Evolutionary conservation across 495 filamentous ascomycete genomes (phyloP), one percentile per base, ranked within the genome.

Genomic region (Penicillium odoratum): DNA sequence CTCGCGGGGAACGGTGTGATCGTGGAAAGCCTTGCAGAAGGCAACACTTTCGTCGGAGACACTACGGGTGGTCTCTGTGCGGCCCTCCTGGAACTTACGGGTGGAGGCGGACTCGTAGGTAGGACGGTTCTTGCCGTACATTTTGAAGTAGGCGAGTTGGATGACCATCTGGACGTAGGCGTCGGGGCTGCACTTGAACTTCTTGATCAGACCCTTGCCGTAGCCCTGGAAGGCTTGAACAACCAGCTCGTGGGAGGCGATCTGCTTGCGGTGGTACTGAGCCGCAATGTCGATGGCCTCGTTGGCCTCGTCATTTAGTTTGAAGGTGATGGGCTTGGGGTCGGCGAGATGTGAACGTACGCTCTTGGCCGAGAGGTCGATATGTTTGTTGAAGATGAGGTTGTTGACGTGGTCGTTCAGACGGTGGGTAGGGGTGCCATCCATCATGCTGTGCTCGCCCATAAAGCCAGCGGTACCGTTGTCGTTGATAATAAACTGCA

Each of bases 401-500:
- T 84, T 83, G 80, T 93, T 94, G 73, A 92, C 81, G 69, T 90
- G 90, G 81, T 99, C 94, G 72, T 96, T 98, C 31, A 99, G 83
- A 4, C 95, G 86, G 74, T 98, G 93, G 11, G 95, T 99, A 2
- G 95, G 92, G 29, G 93, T 99, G 55, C 95, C 95, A 71, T 99
- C 95, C 95, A 99, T 99, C 95, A 99, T 98, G 75, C 88, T 92
- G 81, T 99, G 95, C 80, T 99, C 95, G 68, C 95, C 95, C 79
- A 90, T 91, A 82, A 99, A 99, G 58, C 95, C 95, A 26, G 95
- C 89, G 15, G 94, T 95, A 62, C 92, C 95, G 74, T 99, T 99
- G 67, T 98, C 93, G 74, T 96, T 97, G 75, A 99, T 69, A 68
- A 99, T 93, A 75, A 99, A 98, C 78, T 99, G 92, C 53, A 96